Conservation (phyloP, 2,329 filamentous ascomycete species). For the Didymella pinodella region DNA sequence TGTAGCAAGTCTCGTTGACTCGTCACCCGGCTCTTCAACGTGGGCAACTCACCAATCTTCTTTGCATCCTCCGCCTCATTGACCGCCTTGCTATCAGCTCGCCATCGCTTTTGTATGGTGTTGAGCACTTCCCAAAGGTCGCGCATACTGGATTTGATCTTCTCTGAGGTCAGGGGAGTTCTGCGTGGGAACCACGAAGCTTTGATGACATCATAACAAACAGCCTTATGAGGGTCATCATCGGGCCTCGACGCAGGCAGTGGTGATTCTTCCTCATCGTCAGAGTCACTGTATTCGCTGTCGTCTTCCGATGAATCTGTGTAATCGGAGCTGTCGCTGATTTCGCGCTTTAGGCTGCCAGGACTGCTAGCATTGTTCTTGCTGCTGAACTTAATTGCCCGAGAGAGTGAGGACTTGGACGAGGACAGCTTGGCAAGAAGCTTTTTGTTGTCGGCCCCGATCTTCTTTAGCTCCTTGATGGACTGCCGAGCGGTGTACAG, state of each 20-base stretch:
- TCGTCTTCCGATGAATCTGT: constrained; percentile 60
- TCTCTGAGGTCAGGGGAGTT: constrained; percentile 57
- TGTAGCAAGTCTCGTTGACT: constrained; percentile 66
- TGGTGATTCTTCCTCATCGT: constrained; percentile 63
- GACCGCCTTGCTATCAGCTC: constrained; percentile 63
- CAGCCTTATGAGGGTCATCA: constrained; percentile 61
- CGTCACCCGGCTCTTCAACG: constrained; percentile 64
- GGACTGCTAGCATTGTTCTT: constrained; percentile 24
- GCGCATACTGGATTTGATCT: constrained; percentile 63
- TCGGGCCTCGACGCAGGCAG: constrained; percentile 61
- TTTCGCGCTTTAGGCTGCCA: constrained; percentile 37
- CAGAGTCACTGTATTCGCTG: constrained; percentile 62
- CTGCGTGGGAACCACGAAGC: constrained; percentile 67
- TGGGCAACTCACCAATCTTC: constrained; percentile 60
- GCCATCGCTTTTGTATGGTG: constrained; percentile 68
- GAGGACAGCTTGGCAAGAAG: constrained; percentile 46
- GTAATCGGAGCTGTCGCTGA: constrained; percentile 55
- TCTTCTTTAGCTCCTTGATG: constrained; percentile 55
- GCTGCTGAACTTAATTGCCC: constrained; percentile 27
- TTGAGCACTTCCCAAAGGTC: constrained; percentile 68
- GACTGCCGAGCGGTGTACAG: constrained; percentile 55
- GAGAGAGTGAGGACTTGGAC: constrained; percentile 33
- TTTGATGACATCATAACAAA: constrained; percentile 67
- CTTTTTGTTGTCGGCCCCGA: constrained; percentile 53
- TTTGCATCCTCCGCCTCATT: constrained; percentile 66